Evolutionary conservation across 345 rosid species (phyloP).

Genomic region (Hevea brasiliensis): DNA sequence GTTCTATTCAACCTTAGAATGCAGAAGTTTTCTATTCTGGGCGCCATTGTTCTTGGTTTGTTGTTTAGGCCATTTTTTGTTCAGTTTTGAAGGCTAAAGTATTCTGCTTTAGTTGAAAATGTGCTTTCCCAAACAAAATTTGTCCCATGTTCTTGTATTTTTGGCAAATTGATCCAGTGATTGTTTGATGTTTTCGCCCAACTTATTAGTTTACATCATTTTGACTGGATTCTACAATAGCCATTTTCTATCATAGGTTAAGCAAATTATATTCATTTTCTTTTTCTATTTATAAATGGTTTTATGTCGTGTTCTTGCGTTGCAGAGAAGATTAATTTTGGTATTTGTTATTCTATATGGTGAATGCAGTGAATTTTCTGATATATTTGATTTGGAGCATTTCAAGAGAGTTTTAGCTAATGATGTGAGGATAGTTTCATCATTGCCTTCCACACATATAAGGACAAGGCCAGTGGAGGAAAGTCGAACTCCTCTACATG

Average conservation of each 20-base stretch:
- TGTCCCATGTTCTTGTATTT: background rate
- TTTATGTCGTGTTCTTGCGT: background rate
- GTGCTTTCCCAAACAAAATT: background rate
- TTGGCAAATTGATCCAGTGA: background rate
- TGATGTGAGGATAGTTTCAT: constrained; percentile 82
- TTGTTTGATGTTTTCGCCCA: background rate
- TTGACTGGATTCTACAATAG: background rate
- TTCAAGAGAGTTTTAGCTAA: constrained; percentile 75
- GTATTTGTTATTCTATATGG: constrained; percentile 13
- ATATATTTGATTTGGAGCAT: constrained; percentile 87
- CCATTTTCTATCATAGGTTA: background rate
- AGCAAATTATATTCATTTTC: constrained; percentile 1
- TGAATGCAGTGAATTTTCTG: constrained; percentile 84
- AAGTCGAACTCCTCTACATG: constrained; percentile 69
- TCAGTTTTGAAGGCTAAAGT: background rate
- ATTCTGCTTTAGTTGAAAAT: background rate
- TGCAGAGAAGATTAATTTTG: background rate
- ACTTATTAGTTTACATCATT: background rate
- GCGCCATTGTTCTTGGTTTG: background rate
- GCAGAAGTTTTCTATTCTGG: background rate
- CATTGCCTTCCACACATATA: constrained; percentile 76
- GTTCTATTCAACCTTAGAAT: background rate
- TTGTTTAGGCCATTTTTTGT: background rate
- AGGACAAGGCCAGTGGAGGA: constrained; percentile 87
- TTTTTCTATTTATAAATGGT: background rate